phyloP scores from a whole-genome alignment of 768 basidiomycete species.

The Lentinus brumalis region DNA sequence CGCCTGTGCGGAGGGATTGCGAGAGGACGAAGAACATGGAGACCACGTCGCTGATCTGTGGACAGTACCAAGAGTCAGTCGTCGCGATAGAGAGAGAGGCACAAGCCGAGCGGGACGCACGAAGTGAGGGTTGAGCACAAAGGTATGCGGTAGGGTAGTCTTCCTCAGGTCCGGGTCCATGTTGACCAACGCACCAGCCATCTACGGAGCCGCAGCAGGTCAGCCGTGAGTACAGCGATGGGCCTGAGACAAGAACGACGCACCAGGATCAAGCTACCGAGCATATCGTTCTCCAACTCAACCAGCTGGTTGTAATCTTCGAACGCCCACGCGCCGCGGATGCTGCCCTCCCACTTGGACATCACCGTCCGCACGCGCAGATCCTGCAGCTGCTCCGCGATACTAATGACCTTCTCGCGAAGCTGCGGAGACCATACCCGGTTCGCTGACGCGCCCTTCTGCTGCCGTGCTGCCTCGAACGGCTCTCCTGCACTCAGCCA shows the following conservation, averaged over 20 bases:
- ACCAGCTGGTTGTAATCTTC: slow-evolving; percentile 47
- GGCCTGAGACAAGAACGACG: background rate
- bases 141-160: slow-evolving; percentile 43
- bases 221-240: background rate
- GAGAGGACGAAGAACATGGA: slow-evolving; percentile 45
- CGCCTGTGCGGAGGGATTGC: slow-evolving; percentile 46
- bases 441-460: slow-evolving; percentile 12
- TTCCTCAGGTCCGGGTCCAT: slow-evolving; percentile 45
- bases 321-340: slow-evolving; percentile 55
- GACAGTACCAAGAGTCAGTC: background rate
- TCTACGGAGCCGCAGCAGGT: slow-evolving; percentile 26
- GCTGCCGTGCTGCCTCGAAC: background rate
- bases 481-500: slow-evolving; percentile 37
- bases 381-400: slow-evolving; percentile 36
- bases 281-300: slow-evolving; percentile 43
- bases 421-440: slow-evolving; percentile 31
- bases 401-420: slow-evolving; percentile 33
- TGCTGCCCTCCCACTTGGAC: slow-evolving; percentile 50
- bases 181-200: slow-evolving; percentile 43
- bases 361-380: slow-evolving; percentile 37
- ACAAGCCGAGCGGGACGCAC: slow-evolving; percentile 33
- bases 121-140: slow-evolving; percentile 57
- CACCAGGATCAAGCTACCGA: slow-evolving; percentile 27
- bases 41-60: slow-evolving; percentile 46
- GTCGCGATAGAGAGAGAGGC: background rate